These are phyloP conservation scores for Yamadazyma endophytica DNA, from an alignment of 805 yeast genomes.

Conservation along the genomic window DNA sequence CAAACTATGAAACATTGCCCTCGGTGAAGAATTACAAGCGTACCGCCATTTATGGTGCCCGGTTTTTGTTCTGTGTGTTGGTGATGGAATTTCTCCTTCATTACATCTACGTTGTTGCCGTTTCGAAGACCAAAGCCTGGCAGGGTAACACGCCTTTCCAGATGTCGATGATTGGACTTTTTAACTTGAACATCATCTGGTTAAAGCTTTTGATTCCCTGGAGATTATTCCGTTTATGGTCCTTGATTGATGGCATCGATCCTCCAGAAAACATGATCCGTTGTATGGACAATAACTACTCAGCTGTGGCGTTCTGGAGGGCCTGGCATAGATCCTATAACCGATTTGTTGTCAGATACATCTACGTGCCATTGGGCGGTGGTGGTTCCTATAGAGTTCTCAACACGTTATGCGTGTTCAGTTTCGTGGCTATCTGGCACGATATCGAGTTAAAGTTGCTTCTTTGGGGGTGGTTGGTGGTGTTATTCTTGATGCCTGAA, in stretches of 20 bases:
- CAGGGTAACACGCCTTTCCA: slow-evolving; percentile 84
- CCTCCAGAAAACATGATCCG: slow-evolving; percentile 98
- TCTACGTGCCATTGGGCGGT: slow-evolving; percentile 85
- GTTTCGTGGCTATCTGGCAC: slow-evolving; percentile 98
- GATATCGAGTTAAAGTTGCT: slow-evolving; percentile 84
- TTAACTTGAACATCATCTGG: slow-evolving; percentile 91
- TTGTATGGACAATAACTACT: slow-evolving; percentile 90
- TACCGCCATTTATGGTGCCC: slow-evolving; percentile 55
- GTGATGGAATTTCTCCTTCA: slow-evolving; percentile 90
- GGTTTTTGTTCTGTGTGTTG: slow-evolving; percentile 69
- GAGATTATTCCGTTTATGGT: slow-evolving; percentile 93
- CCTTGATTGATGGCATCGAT: slow-evolving; percentile 86
- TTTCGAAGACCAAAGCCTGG: slow-evolving; percentile 88
- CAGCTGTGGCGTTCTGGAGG: slow-evolving; percentile 95
- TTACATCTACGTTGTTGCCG: slow-evolving; percentile 89
- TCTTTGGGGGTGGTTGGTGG: slow-evolving; percentile 96
- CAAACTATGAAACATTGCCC: slow-evolving; percentile 47
- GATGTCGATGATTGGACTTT: slow-evolving; percentile 89
- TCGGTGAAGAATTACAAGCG: slow-evolving; percentile 52
- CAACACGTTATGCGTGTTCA: slow-evolving; percentile 80
- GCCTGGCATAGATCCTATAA: slow-evolving; percentile 97
- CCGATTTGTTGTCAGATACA: slow-evolving; percentile 83
- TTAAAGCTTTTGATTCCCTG: slow-evolving; percentile 89
- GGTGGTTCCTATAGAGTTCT: slow-evolving; percentile 69
- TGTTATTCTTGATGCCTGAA: slow-evolving; percentile 84